Conservation (phyloP, 2,329 filamentous ascomycete species). For the Aureobasidium sp. region DNA sequence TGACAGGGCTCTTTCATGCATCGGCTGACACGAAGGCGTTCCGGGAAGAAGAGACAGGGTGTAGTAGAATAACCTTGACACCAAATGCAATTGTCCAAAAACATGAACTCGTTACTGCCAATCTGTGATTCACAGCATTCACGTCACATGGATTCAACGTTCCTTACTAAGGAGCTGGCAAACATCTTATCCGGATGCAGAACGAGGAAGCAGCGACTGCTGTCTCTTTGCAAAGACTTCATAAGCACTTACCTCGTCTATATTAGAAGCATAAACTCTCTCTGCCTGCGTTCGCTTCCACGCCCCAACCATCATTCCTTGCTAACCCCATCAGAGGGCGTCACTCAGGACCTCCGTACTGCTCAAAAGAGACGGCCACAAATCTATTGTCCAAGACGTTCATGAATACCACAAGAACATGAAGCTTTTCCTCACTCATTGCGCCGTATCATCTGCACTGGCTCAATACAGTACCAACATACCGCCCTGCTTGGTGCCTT, state of each 20-base stretch:
- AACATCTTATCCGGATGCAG: background rate
- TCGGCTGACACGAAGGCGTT: slow-evolving; percentile 5
- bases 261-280: background rate
- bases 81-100: background rate
- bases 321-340: background rate
- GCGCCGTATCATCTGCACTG: background rate
- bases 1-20: slow-evolving; percentile 5
- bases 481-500: slow-evolving; percentile 6
- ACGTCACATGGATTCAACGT: background rate
- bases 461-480: background rate
- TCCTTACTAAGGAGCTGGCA: background rate
- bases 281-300: background rate
- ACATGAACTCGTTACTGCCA: background rate
- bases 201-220: background rate
- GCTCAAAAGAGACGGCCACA: background rate
- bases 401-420: background rate
- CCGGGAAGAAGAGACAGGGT: background rate
- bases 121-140: background rate
- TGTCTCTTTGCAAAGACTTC: background rate
- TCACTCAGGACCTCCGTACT: background rate
- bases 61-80: slow-evolving; percentile 5
- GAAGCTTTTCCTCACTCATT: background rate
- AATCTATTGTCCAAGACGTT: background rate
- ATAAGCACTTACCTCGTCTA: background rate
- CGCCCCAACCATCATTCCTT: background rate